These are phyloP conservation scores for Pseudophaeomoniella oleicola DNA, from an alignment of 2,329 filamentous ascomycete species.

Conservation along the genomic window DNA sequence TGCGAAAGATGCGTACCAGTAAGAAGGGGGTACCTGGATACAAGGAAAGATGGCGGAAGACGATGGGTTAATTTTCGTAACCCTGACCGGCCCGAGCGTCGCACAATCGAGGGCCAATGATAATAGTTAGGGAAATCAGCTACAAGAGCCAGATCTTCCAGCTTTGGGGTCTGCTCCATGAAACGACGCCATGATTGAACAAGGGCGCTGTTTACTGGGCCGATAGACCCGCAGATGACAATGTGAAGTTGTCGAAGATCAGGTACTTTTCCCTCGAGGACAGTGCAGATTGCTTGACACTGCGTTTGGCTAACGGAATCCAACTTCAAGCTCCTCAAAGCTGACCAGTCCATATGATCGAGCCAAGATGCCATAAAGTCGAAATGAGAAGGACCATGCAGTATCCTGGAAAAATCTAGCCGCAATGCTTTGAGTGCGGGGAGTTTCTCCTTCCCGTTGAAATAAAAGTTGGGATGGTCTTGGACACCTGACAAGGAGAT, in stretches of 20 bases:
- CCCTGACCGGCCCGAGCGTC: not conserved
- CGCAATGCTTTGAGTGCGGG: not conserved
- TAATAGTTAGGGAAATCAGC: not conserved
- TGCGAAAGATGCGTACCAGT: not conserved
- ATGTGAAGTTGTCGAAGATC: not conserved
- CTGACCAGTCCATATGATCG: not conserved
- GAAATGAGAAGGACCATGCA: not conserved
- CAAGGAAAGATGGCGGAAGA: not conserved
- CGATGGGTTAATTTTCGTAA: not conserved
- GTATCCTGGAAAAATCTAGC: not conserved
- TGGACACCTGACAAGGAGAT: not conserved
- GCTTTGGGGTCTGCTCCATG: not conserved
- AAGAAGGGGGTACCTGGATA: not conserved
- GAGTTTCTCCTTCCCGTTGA: not conserved
- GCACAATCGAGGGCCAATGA: not conserved
- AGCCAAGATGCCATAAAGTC: not conserved
- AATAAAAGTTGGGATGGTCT: not conserved
- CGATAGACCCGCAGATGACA: not conserved
- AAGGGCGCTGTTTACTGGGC: not conserved
- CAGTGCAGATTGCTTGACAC: not conserved
- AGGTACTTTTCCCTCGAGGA: not conserved
- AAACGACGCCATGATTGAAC: not conserved
- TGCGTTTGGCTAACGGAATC: not conserved
- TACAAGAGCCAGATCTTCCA: not conserved
- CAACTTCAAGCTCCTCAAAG: not conserved